A percentile compares a stretch with the other conserved stretches of the same genome.
phyloP scores from a whole-genome alignment of 371 early-diverging fungal species.

The Mucor saturninus region DNA sequence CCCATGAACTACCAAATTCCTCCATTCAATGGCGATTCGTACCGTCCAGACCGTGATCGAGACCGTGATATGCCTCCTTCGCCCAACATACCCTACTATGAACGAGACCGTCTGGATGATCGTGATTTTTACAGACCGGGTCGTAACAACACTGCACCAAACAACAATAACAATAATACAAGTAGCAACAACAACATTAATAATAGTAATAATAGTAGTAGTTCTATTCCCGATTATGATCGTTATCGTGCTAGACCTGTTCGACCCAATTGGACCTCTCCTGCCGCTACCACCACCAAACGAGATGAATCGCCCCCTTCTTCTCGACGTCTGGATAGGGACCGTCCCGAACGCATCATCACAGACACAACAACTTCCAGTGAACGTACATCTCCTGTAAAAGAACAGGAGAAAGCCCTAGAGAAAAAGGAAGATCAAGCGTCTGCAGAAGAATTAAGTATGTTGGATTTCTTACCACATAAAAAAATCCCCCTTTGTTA shows the following conservation, averaged over 20 bases:
- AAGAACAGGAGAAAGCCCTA: constrained; percentile 7
- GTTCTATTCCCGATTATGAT: constrained; percentile 33
- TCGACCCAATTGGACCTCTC: constrained; percentile 10
- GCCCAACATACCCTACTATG: constrained; percentile 42
- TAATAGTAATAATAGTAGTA: neutral
- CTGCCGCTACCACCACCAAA: too few relatives aligned
- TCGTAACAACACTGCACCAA: constrained; percentile 17
- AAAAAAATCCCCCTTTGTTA: neutral
- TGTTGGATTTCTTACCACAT: neutral
- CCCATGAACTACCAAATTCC: constrained; percentile 32
- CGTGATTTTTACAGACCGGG: constrained; percentile 39
- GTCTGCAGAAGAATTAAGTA: neutral
- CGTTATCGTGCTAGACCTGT: constrained; percentile 32
- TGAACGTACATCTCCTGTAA: neutral
- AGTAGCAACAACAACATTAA: too few relatives aligned
- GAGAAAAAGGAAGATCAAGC: constrained; percentile 9
- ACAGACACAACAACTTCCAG: constrained; percentile 12
- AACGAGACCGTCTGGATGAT: constrained; percentile 48
- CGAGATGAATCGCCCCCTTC: constrained; percentile 9
- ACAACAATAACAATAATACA: neutral
- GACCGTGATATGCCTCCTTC: constrained; percentile 49
- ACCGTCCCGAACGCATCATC: constrained; percentile 34
- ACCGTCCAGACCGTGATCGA: constrained; percentile 50
- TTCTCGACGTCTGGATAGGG: constrained; percentile 35
- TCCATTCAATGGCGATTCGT: constrained; percentile 53